A percentile compares a stretch with the other conserved stretches of the same genome.
These are phyloP conservation scores for Apophysomyces trapeziformis DNA, from an alignment of 371 early-diverging fungal genomes.

Conservation along the genomic window DNA sequence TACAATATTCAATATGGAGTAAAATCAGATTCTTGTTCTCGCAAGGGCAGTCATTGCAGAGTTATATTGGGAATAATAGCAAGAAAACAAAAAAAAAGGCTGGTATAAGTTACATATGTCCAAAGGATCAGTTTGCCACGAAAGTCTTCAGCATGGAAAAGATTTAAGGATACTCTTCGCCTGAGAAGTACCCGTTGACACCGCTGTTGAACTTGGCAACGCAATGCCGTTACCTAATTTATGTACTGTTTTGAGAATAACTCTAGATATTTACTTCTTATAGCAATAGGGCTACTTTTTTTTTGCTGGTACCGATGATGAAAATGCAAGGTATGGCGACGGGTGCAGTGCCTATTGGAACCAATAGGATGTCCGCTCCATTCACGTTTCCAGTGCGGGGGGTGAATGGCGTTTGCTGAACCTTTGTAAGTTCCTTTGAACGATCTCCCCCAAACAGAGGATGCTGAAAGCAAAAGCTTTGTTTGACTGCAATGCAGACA, in stretches of 20 bases:
- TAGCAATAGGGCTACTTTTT: neutral
- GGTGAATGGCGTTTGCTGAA: slow-evolving; percentile 35
- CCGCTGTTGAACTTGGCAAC: no score
- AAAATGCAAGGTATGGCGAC: neutral
- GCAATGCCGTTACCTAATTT: neutral
- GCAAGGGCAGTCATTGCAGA: no score
- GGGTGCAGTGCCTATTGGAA: no score
- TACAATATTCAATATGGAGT: no score
- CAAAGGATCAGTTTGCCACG: no score
- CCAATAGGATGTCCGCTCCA: neutral
- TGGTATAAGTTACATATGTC: no score
- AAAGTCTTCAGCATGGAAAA: no score
- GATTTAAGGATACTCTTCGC: no score
- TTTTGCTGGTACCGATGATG: neutral
- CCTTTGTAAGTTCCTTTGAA: neutral
- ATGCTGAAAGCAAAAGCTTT: slow-evolving; percentile 54
- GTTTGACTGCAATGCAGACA: slow-evolving; percentile 69
- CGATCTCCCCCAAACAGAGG: neutral
- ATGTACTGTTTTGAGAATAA: neutral
- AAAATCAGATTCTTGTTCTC: no score
- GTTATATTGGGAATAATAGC: no score
- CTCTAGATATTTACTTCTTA: neutral
- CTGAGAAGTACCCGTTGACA: no score
- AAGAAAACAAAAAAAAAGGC: no score
- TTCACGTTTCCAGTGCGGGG: neutral